Evolutionary conservation across 1,284 basidiomycete species (phyloP), one percentile per base, ranked within the genome.

Genomic region (Apiotrichum gamsii): DNA sequence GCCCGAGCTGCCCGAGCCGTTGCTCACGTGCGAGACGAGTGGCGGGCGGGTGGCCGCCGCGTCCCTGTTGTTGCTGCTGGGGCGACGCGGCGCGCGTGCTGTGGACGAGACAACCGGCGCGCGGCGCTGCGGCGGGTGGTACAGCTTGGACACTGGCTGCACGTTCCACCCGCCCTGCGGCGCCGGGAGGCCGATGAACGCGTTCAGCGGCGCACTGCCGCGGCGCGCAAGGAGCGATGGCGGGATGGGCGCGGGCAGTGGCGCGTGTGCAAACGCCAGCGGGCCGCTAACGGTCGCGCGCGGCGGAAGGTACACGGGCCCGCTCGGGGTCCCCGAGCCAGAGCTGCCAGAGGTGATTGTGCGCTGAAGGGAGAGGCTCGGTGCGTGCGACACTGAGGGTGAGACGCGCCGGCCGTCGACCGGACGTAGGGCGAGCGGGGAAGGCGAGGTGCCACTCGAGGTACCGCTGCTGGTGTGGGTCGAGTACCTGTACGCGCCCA

Each of bases 171-270:
- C 28, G 28, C 20, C 32, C 5, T 23, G n/a, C 18, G 28, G 21
- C 6, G 31, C 29, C 23, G 21, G 44, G 34, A 45, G 34, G 15
- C 33, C 43, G 20, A 37, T 28, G n/a, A 37, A 16, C 18, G 39
- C 18, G 34, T 45, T 41, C 19, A 20, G 24, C 5, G 48, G 43
- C 15, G 42, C 33, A 13, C 39, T 41, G 23, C 60, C 60, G 6
- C 59, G 51, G 35, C 60, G 45, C 2, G 57, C 56, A 23, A 62
- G 57, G 5, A 63, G 53, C 18, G 42, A 48, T 3, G 61, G 61
- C 3, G 61, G 61, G 25, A 63, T 57, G 1, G 59, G 59, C 19
- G 56, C 54, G 10, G 54, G 52, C 5, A 61, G 39, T 0, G 56
- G 46, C 29, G 51, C 44, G 33, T 54, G 51, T 18, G 55, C 51